phyloP scores from a whole-genome alignment of 371 early-diverging fungal genomes.

The Choanephora cucurbitarum region DNA sequence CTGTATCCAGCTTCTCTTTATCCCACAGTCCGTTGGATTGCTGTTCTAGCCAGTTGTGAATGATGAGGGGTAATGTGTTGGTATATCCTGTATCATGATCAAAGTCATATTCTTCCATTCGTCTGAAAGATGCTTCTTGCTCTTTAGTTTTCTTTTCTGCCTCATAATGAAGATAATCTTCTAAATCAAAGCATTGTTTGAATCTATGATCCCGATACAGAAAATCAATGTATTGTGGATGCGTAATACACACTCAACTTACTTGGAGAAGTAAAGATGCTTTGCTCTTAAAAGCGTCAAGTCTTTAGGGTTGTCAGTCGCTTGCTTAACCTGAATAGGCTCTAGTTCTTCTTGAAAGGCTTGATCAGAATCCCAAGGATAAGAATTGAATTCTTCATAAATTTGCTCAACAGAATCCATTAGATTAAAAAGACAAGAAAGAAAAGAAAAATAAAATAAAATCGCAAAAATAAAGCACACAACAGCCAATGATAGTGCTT shows the following conservation, averaged over 20 bases:
- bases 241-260: background rate
- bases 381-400: constrained; percentile 33
- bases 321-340: constrained; percentile 3
- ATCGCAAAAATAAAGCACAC: background rate
- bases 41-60: constrained; percentile 42
- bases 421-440: background rate
- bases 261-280: constrained; percentile 57
- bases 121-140: constrained; percentile 36
- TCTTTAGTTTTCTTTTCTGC: constrained; percentile 20
- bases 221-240: background rate
- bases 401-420: background rate
- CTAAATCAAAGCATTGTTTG: constrained; percentile 45
- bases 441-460: background rate
- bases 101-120: constrained; percentile 55
- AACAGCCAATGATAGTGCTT: too few relatives aligned
- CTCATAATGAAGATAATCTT: constrained; percentile 48
- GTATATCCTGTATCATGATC: constrained; percentile 49
- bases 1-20: constrained; percentile 48
- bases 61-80: constrained; percentile 46
- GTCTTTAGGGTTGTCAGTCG: constrained; percentile 8
- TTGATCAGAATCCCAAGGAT: constrained; percentile 50
- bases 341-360: constrained; percentile 51
- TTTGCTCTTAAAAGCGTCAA: constrained; percentile 49
- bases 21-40: constrained; percentile 42
- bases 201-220: constrained; percentile 24